These are phyloP conservation scores for barley (Hordeum vulgare) DNA, from an alignment of 176 grass and related monocot species.

Conservation along the genomic window DNA sequence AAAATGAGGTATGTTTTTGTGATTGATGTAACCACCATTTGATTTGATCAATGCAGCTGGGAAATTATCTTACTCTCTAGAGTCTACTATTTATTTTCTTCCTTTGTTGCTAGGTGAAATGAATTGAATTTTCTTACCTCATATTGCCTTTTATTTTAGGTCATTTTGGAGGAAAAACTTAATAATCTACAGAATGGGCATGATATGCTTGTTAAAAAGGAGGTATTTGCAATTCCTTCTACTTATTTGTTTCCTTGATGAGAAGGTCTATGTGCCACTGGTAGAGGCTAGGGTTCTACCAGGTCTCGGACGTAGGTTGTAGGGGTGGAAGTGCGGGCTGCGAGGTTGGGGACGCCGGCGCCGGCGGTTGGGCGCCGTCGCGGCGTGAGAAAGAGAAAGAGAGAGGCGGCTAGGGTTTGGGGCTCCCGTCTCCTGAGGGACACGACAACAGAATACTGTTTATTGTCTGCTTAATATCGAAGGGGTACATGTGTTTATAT, in stretches of 20 bases:
- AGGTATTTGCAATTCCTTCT: conserved; percentile 43
- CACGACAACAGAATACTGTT: too few relatives aligned
- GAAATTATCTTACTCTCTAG: background rate
- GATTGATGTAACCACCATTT: background rate
- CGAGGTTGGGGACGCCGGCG: too few relatives aligned
- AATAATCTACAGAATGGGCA: conserved; percentile 57
- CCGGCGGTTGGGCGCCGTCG: too few relatives aligned
- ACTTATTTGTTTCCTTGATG: conserved; percentile 18
- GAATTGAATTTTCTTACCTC: conserved; percentile 3
- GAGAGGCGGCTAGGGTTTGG: too few relatives aligned
- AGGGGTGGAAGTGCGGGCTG: too few relatives aligned
- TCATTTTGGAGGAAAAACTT: conserved; percentile 51
- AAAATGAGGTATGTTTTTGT: conserved; percentile 50
- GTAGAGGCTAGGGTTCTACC: too few relatives aligned
- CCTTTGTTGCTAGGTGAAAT: background rate
- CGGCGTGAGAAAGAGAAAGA: too few relatives aligned
- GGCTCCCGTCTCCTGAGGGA: too few relatives aligned
- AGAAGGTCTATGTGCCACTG: background rate
- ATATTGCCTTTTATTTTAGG: conserved; percentile 16
- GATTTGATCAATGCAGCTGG: conserved; percentile 14
- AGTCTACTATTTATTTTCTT: background rate
- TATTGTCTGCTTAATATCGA: too few relatives aligned
- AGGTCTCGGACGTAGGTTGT: too few relatives aligned
- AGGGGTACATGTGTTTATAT: too few relatives aligned
- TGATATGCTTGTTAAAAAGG: conserved; percentile 48